Conservation (phyloP, 2,329 filamentous ascomycete genomes). For the Aaosphaeria arxii region DNA sequence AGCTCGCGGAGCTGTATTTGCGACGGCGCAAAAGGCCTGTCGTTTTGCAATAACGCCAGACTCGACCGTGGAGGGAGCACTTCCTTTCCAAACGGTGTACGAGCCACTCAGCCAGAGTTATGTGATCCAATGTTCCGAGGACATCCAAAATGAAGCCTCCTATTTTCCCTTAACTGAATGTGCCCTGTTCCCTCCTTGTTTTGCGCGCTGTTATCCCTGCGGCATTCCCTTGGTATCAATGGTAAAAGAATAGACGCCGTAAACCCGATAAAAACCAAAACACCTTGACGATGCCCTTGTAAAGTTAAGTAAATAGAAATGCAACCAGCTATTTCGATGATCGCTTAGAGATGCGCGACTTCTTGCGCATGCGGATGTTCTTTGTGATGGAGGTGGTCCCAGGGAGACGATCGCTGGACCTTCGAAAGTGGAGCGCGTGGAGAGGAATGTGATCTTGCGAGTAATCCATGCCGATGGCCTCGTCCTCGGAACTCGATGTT, state of each 20-base stretch:
- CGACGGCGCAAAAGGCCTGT: too few species aligned
- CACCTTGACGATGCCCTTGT: conserved; percentile 30
- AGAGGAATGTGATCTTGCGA: conserved; percentile 9
- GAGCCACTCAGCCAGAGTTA: neutral
- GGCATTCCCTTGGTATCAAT: conserved; percentile 13
- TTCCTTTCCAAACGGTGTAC: neutral
- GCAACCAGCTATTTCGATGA: conserved; percentile 10
- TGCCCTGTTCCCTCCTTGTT: conserved; percentile 1
- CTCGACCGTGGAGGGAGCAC: conserved; percentile 35
- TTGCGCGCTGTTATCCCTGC: conserved; percentile 2
- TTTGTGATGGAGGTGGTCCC: conserved; percentile 26
- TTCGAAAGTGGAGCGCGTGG: conserved; percentile 15
- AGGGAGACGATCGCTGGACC: conserved; percentile 22
- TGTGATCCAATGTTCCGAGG: neutral
- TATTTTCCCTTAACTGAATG: too few species aligned
- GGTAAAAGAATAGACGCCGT: conserved; percentile 21
- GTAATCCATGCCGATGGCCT: conserved; percentile 32
- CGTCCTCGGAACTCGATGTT: conserved; percentile 20
- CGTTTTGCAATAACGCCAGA: conserved; percentile 14
- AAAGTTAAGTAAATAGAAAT: conserved; percentile 2
- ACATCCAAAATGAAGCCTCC: too few species aligned
- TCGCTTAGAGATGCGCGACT: conserved; percentile 17
- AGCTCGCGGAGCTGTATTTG: too few species aligned
- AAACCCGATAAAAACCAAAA: conserved; percentile 15
- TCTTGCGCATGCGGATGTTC: conserved; percentile 31